These are phyloP conservation scores for Schwanniomyces occidentalis DNA, from an alignment of 805 yeast genomes.

Conservation along the genomic window DNA sequence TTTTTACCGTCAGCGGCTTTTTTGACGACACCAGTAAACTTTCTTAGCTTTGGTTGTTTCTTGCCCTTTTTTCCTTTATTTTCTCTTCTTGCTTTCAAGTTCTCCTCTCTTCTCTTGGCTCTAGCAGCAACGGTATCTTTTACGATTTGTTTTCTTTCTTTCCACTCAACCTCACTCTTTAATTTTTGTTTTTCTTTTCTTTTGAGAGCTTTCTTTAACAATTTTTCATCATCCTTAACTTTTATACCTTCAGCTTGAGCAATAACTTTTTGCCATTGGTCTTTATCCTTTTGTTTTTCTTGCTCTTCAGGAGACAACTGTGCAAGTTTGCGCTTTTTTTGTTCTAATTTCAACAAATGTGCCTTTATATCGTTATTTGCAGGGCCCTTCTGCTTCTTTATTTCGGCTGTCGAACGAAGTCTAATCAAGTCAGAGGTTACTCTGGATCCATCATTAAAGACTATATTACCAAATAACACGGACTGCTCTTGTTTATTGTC, in stretches of 20 bases:
- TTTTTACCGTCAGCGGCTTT: constrained; percentile 33
- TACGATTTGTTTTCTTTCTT: constrained; percentile 80
- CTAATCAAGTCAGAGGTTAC: constrained; percentile 70
- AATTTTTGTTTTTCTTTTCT: constrained; percentile 80
- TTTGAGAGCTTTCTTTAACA: constrained; percentile 82
- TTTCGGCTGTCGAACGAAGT: constrained; percentile 49
- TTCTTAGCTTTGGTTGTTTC: constrained; percentile 67
- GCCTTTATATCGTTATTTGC: constrained; percentile 80
- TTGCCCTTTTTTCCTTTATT: constrained; percentile 81
- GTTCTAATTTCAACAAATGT: constrained; percentile 74
- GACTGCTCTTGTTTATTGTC: constrained; percentile 28
- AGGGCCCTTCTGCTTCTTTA: constrained; percentile 74
- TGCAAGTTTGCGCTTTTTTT: constrained; percentile 64
- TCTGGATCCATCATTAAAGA: constrained; percentile 78
- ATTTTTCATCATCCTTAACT: constrained; percentile 84
- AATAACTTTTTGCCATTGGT: constrained; percentile 82
- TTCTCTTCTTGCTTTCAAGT: constrained; percentile 79
- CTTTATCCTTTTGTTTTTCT: constrained; percentile 63
- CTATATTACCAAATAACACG: constrained; percentile 78
- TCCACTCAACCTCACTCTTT: constrained; percentile 90
- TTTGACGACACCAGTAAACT: constrained; percentile 56
- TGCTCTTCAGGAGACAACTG: constrained; percentile 61
- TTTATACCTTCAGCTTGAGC: constrained; percentile 87
- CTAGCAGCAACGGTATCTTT: constrained; percentile 71
- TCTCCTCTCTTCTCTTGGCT: constrained; percentile 88